A percentile compares a stretch with the other conserved stretches of the same genome.
These are phyloP conservation scores for Solanum pimpinellifolium DNA, from an alignment of 257 asterid genomes.

Conservation along the genomic window DNA sequence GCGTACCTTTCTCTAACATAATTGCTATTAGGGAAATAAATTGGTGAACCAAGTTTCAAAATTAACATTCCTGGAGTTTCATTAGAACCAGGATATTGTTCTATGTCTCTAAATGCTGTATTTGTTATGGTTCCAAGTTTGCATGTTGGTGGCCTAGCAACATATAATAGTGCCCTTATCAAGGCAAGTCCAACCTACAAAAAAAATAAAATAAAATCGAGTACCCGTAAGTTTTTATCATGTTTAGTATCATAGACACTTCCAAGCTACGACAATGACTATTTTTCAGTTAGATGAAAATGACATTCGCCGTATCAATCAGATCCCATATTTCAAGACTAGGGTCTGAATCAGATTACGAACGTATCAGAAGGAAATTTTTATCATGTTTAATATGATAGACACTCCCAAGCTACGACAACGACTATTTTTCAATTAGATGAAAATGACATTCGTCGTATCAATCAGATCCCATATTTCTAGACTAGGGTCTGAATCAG, in stretches of 20 bases:
- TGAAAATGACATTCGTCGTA: too few relatives aligned
- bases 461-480: too few relatives aligned
- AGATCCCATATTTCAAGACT: not conserved
- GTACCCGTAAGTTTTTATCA: not conserved
- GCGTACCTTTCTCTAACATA: conserved; percentile 67
- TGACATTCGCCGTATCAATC: not conserved
- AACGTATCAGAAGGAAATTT: too few relatives aligned
- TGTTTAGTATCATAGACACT: not conserved
- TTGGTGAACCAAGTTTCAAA: conserved; percentile 72
- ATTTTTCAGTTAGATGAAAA: not conserved
- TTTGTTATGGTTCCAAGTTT: conserved; percentile 60
- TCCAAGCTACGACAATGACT: not conserved
- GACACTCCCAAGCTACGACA: too few relatives aligned
- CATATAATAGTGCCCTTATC: conserved; percentile 49
- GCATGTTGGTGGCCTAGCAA: conserved; percentile 75
- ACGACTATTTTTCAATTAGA: too few relatives aligned
- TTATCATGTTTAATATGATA: too few relatives aligned
- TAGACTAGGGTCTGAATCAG: too few relatives aligned
- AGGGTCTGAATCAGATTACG: not conserved
- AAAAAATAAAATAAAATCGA: not conserved
- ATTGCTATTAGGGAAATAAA: conserved; percentile 58
- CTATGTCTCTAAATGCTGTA: conserved; percentile 49
- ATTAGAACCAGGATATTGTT: conserved; percentile 53
- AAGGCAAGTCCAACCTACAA: conserved; percentile 56
- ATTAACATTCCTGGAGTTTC: conserved; percentile 41